Evolutionary conservation across 164 flowering plant species (phyloP).

Genomic region (Aristolochia fimbriata): DNA sequence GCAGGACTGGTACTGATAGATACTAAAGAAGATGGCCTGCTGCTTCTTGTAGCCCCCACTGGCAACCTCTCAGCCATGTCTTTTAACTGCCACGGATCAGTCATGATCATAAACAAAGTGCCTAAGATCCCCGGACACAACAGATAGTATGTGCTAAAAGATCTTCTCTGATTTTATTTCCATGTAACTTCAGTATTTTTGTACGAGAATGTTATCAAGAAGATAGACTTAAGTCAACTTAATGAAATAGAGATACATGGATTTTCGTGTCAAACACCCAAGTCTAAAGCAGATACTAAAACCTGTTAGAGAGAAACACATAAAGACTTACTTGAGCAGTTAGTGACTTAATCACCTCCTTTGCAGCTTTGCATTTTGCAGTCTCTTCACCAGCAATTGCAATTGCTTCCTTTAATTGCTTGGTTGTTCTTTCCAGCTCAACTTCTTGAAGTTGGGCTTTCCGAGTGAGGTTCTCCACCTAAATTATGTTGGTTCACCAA

Average conservation of each 20-base stretch:
- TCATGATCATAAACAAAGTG: too few relatives aligned
- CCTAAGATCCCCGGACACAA: too few relatives aligned
- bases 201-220: too few relatives aligned
- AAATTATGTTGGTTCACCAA: not conserved
- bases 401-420: conserved; percentile 83
- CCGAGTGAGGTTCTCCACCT: conserved; percentile 89
- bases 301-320: too few relatives aligned
- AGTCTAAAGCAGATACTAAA: too few relatives aligned
- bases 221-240: too few relatives aligned
- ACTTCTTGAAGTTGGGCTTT: conserved; percentile 79
- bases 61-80: conserved; percentile 96
- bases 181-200: too few relatives aligned
- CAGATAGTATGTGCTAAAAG: too few relatives aligned
- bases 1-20: conserved; percentile 40
- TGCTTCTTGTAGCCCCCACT: conserved; percentile 59
- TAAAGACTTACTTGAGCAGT: conserved; percentile 79
- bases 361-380: conserved; percentile 93
- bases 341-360: conserved; percentile 95
- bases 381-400: conserved; percentile 86
- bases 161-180: too few relatives aligned
- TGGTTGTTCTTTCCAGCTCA: conserved; percentile 78
- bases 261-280: too few relatives aligned
- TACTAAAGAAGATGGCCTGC: conserved; percentile 40
- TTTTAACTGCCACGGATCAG: conserved; percentile 43
- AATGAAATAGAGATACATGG: too few relatives aligned